Conservation (phyloP, 169 alveolate species). For the Babesia sp. region DNA sequence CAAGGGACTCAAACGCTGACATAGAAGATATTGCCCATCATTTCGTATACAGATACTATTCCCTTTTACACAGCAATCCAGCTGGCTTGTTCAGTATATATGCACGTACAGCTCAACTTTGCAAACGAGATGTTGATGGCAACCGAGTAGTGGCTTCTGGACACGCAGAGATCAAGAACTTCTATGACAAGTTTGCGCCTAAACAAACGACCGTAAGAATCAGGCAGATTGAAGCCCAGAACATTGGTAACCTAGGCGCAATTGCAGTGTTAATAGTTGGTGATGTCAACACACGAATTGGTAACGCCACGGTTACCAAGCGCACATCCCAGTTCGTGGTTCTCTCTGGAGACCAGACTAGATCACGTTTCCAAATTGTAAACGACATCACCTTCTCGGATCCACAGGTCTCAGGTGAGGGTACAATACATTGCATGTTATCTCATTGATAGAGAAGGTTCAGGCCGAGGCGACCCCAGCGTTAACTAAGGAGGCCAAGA, state of each 20-base stretch:
- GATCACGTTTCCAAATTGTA: conserved; percentile 52
- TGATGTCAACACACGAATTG: conserved; percentile 4
- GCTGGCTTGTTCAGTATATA: conserved; percentile 45
- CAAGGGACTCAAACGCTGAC: not conserved
- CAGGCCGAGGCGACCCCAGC: not conserved
- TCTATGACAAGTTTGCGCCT: conserved; percentile 41
- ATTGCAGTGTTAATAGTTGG: conserved; percentile 38
- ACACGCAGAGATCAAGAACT: conserved; percentile 57
- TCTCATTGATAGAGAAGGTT: not conserved
- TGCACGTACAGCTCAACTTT: conserved; percentile 44
- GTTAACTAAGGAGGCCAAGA: not conserved
- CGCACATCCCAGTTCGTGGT: conserved; percentile 38
- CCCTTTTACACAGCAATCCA: conserved; percentile 61
- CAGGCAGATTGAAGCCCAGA: conserved; percentile 46
- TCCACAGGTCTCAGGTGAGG: not conserved
- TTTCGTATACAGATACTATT: conserved; percentile 56
- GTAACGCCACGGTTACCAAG: conserved; percentile 11
- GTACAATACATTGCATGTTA: not conserved
- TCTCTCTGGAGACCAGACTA: conserved; percentile 52
- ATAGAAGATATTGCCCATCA: conserved; percentile 60
- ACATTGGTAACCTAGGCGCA: conserved; percentile 19
- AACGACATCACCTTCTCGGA: conserved; percentile 35
- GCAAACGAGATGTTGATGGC: conserved; percentile 52
- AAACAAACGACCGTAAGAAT: conserved; percentile 36
- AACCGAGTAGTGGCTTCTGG: conserved; percentile 49